Evolutionary conservation across 169 alveolate genomes (phyloP).

Genomic region (Ichthyophthirius multifiliis): DNA sequence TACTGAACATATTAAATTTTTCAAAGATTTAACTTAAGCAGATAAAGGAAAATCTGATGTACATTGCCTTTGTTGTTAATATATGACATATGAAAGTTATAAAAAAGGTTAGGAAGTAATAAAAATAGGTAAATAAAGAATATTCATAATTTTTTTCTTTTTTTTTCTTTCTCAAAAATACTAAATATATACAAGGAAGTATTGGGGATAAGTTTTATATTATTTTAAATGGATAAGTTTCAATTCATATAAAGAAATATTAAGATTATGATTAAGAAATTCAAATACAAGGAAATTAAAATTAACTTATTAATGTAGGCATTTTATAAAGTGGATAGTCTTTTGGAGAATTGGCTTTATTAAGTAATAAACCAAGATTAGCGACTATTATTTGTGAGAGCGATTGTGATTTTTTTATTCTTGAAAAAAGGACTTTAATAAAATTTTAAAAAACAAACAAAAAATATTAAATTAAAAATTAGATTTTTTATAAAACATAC

Average conservation of each 20-base stretch:
- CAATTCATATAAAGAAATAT: background rate
- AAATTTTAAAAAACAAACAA: background rate
- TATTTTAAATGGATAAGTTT: conserved; percentile 14
- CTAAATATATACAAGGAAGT: background rate
- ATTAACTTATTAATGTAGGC: background rate
- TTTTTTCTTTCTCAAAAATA: background rate
- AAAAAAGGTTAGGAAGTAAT: background rate
- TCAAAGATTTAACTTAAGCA: background rate
- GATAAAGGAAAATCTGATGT: background rate
- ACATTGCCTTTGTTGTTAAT: background rate
- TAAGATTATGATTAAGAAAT: background rate
- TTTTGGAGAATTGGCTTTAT: background rate
- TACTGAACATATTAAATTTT: background rate
- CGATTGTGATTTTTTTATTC: background rate
- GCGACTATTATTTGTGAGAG: background rate
- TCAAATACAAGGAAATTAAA: too few species aligned
- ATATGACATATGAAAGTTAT: background rate
- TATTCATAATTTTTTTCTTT: background rate
- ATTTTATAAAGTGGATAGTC: background rate
- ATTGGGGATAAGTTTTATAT: conserved; percentile 29
- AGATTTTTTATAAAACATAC: background rate
- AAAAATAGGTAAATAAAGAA: background rate
- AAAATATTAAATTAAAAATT: background rate
- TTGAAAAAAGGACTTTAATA: background rate
- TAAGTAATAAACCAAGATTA: background rate